phyloP scores from a whole-genome alignment of 805 yeast genomes.

The Ogataea methanolica region DNA sequence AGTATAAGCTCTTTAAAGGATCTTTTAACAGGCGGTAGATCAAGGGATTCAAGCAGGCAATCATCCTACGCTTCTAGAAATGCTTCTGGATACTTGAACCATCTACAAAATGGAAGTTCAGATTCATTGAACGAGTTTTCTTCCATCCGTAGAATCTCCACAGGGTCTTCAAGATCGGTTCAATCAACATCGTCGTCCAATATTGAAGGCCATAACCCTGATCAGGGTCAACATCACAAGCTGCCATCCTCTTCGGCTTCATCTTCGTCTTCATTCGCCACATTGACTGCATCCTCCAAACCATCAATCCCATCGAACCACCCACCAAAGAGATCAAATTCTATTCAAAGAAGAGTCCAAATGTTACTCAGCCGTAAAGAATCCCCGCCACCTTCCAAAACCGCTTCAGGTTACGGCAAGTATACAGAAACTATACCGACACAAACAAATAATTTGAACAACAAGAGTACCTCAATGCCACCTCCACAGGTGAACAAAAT shows the following conservation, averaged over 20 bases:
- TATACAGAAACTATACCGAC: conserved; percentile 41
- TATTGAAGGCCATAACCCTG: conserved; percentile 1
- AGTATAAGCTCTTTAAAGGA: conserved; percentile 33
- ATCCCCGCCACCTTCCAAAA: conserved; percentile 46
- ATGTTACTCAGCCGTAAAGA: conserved; percentile 39
- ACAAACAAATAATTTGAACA: background rate
- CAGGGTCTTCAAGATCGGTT: conserved; percentile 1
- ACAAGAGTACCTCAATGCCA: conserved; percentile 4
- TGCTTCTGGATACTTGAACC: conserved; percentile 11
- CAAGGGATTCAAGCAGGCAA: conserved; percentile 20
- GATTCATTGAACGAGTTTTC: conserved; percentile 21
- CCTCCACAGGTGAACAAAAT: conserved; percentile 18
- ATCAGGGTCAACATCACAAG: background rate
- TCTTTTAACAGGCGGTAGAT: conserved; percentile 31
- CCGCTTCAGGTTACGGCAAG: conserved; percentile 81
- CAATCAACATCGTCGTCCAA: conserved; percentile 8
- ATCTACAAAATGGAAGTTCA: conserved; percentile 11
- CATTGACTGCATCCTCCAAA: background rate
- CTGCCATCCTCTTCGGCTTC: background rate
- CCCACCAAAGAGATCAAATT: conserved; percentile 29
- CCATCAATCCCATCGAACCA: conserved; percentile 18
- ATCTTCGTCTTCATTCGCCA: background rate
- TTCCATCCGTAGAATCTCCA: conserved; percentile 8
- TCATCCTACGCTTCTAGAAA: conserved; percentile 16
- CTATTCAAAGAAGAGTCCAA: conserved; percentile 54